These are phyloP conservation scores for Penicillium glabrum DNA, from an alignment of 2,329 filamentous ascomycete genomes.

Conservation along the genomic window DNA sequence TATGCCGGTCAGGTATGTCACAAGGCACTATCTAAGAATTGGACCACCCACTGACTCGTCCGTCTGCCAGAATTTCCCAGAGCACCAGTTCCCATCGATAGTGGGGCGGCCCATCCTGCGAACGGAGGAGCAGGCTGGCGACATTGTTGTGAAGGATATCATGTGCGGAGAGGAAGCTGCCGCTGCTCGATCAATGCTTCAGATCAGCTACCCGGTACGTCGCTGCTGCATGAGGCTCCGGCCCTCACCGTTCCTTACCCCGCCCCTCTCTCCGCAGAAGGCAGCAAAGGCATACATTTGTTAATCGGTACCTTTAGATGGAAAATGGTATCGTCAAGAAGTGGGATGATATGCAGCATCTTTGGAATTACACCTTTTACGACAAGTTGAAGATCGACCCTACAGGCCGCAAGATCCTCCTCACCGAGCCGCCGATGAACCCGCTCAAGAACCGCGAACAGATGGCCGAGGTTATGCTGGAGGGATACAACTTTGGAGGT, in stretches of 20 bases:
- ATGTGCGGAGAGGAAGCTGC: constrained; percentile 99
- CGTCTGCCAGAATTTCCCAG: constrained; percentile 83
- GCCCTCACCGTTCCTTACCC: constrained; percentile 13
- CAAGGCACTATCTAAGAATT: background rate
- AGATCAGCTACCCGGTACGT: constrained; percentile 89
- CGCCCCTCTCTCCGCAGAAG: constrained; percentile 18
- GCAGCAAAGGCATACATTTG: constrained; percentile 14
- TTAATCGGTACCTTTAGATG: constrained; percentile 61
- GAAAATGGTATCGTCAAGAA: constrained; percentile 99
- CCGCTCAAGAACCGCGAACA: constrained; percentile 94
- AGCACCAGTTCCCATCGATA: constrained; percentile 97
- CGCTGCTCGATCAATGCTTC: constrained; percentile 91
- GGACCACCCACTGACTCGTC: constrained; percentile 6
- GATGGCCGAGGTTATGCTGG: constrained; percentile 99
- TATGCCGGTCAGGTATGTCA: constrained; percentile 79
- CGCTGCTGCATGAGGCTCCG: constrained; percentile 8
- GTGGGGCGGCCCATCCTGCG: constrained; percentile 96
- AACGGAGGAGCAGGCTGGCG: constrained; percentile 81
- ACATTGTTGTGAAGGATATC: constrained; percentile 87
- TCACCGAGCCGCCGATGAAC: constrained; percentile 98
- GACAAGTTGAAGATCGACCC: constrained; percentile 96
- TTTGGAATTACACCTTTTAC: constrained; percentile 98
- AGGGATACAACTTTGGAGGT: constrained; percentile 91
- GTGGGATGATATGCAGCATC: constrained; percentile 99
- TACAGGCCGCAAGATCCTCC: constrained; percentile 88